phyloP scores from a whole-genome alignment of 2,329 filamentous ascomycete species.

The Colletotrichum musae region DNA sequence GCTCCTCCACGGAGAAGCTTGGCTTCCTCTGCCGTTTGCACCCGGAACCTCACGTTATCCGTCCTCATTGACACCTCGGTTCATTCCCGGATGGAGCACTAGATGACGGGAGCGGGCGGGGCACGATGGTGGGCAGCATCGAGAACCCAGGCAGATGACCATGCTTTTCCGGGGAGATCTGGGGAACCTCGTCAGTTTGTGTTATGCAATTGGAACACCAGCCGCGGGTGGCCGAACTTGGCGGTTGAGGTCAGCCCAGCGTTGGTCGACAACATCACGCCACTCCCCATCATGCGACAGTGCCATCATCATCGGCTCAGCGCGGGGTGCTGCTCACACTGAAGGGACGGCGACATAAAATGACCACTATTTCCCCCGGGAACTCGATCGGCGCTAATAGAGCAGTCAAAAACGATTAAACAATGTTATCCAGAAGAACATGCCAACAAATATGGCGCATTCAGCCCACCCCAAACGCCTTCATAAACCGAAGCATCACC shows the following conservation, averaged over 20 bases:
- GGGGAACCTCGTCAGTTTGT: slow-evolving; percentile 12
- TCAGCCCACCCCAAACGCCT: slow-evolving; percentile 18
- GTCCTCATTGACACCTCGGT: neutral
- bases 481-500: slow-evolving; percentile 15
- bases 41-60: neutral
- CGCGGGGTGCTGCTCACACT: neutral
- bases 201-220: slow-evolving; percentile 16
- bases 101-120: slow-evolving; percentile 13
- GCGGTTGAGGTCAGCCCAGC: slow-evolving; percentile 33
- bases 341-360: slow-evolving; percentile 19
- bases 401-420: neutral
- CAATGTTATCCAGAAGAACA: slow-evolving; percentile 31
- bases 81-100: slow-evolving; percentile 1
- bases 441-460: slow-evolving; percentile 36
- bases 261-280: slow-evolving; percentile 40
- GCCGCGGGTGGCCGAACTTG: slow-evolving; percentile 29
- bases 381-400: neutral
- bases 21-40: neutral
- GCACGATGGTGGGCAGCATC: slow-evolving; percentile 3
- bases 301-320: slow-evolving; percentile 38
- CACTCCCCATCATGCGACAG: slow-evolving; percentile 33
- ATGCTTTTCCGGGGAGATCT: slow-evolving; percentile 32
- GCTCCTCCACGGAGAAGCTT: too few species aligned
- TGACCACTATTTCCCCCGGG: neutral
- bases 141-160: slow-evolving; percentile 5